Conservation (phyloP, 257 asterid species). For the Nicotiana sylvestris region DNA sequence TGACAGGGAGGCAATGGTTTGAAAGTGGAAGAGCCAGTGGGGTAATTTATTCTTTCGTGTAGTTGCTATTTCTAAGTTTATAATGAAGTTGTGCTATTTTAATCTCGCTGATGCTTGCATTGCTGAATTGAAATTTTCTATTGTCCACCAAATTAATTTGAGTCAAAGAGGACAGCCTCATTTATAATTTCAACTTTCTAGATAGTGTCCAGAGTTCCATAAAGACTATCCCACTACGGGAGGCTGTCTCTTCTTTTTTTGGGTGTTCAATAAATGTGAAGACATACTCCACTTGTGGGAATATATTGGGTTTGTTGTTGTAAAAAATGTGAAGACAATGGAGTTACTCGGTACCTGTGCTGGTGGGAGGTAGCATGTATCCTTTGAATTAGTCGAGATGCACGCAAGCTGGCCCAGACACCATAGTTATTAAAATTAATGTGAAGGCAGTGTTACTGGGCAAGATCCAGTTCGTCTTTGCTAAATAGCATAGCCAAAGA, state of each 20-base stretch:
- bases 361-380: too few relatives aligned
- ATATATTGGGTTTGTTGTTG: too few relatives aligned
- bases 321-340: neutral
- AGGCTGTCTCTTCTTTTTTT: neutral
- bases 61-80: neutral
- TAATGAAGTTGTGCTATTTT: neutral
- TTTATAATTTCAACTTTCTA: neutral
- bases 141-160: neutral
- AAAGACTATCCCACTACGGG: neutral
- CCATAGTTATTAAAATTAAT: neutral
- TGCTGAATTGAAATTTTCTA: neutral
- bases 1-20: conserved; percentile 92
- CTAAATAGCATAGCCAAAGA: neutral
- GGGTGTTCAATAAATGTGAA: neutral
- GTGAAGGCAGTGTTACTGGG: neutral
- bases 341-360: too few relatives aligned
- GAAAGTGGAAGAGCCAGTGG: conserved; percentile 72
- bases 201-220: neutral
- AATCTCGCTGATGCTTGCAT: neutral
- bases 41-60: conserved; percentile 33
- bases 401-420: too few relatives aligned
- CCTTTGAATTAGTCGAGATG: too few relatives aligned
- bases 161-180: neutral
- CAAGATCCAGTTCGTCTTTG: neutral
- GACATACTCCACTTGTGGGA: too few relatives aligned